Evolutionary conservation across 306 rosid species (phyloP).

Genomic region (Trifolium subterraneum): DNA sequence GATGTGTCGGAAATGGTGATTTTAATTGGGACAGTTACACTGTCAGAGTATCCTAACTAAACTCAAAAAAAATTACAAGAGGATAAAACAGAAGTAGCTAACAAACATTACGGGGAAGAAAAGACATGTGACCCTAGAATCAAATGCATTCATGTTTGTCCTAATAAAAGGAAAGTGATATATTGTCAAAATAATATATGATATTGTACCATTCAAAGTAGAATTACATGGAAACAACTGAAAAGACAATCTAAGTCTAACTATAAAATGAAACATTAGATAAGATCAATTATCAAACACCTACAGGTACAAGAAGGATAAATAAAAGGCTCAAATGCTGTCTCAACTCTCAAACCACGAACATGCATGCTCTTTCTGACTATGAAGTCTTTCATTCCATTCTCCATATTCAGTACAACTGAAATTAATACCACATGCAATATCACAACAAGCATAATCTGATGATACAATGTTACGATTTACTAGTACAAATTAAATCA

Average conservation of each 20-base stretch:
- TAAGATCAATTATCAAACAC: neutral
- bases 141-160: neutral
- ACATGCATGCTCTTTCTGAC: neutral
- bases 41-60: too few species aligned
- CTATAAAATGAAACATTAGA: neutral
- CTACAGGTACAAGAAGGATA: neutral
- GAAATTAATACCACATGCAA: constrained; percentile 1
- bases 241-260: neutral
- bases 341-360: neutral
- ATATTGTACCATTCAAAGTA: neutral
- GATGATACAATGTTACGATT: neutral
- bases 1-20: too few species aligned
- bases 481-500: neutral
- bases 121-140: too few species aligned
- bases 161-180: neutral
- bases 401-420: constrained; percentile 2
- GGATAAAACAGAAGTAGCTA: too few species aligned
- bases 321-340: neutral
- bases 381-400: neutral
- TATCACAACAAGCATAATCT: neutral
- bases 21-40: too few species aligned
- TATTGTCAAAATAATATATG: too few species aligned
- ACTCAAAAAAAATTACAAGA: too few species aligned
- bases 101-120: too few species aligned
- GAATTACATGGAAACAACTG: neutral